Evolutionary conservation across 768 basidiomycete genomes (phyloP), one percentile per base, ranked within the genome.

Genomic region (Calocybe gangraenosa): DNA sequence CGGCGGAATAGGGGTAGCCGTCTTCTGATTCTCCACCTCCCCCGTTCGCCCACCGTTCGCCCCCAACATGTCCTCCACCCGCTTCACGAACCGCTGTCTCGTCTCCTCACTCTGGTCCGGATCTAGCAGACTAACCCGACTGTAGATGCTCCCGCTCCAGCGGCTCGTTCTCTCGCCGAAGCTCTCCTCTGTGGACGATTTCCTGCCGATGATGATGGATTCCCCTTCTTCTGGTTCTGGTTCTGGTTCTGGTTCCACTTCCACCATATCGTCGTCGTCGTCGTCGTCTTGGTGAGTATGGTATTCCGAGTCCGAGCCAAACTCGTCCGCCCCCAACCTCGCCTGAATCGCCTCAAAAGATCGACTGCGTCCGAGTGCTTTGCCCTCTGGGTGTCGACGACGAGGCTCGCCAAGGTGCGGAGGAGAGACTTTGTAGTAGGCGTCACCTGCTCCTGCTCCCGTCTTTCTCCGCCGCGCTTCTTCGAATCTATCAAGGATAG

Each of bases 21-120:
- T n/a, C 33, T 20, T 31, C 14, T 31, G 8, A 8, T 14, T 31
- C 14, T 31, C 30, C 13, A 4, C 34, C 6, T 35, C n/a, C 14
- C 17, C 53, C 42, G 58, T 54, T 47, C 67, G 68, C 45, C 63
- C 54, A 22, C 67, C 68, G 39, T 58, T 61, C 28, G 63, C 58
- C 40, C 66, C 69, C 55, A 75, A 70, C 75, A 81, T 75, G 42
- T 64, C 72, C 56, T 75, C 76, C 13, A 83, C 76, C 23, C 73
- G 62, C 48, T 64, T 55, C 40, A 82, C 64, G 50, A 83, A 75
- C 53, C 73, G 58, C 28, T 71, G 69, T 46, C 79, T 62, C 40
- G 71, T 67, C 53, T 67, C 60, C 53, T 68, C 71, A 51, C 79
- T 81, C 61, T 70, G 69, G 23, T 76, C 73, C 17, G 64, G 58